A percentile compares a stretch with the other conserved stretches of the same genome.
phyloP scores from a whole-genome alignment of 2,329 filamentous ascomycete species.

The Penicillium sp. region DNA sequence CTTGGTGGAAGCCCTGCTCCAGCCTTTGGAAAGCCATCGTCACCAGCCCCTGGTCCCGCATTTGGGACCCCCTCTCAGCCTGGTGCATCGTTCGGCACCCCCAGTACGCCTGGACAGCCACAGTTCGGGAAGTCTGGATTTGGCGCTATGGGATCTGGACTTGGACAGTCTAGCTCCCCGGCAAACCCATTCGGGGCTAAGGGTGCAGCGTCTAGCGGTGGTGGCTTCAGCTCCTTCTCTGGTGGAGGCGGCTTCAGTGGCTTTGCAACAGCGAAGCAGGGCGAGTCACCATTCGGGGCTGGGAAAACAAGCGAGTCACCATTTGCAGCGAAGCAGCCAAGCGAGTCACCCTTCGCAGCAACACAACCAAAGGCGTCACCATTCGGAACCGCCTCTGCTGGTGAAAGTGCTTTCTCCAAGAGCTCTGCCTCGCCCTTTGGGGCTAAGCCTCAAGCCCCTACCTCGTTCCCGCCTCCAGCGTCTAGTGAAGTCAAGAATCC shows the following conservation, averaged over 20 bases:
- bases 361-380: not conserved
- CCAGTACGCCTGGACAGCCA: constrained; percentile 35
- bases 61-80: constrained; percentile 39
- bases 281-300: constrained; percentile 21
- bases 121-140: constrained; percentile 39
- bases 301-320: constrained; percentile 18
- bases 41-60: constrained; percentile 30
- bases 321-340: constrained; percentile 4
- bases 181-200: constrained; percentile 29
- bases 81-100: constrained; percentile 36
- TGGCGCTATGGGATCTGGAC: constrained; percentile 26
- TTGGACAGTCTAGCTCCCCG: constrained; percentile 35
- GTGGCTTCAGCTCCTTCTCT: constrained; percentile 32
- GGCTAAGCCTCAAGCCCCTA: constrained; percentile 21
- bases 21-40: constrained; percentile 32
- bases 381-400: constrained; percentile 9
- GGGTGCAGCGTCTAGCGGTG: constrained; percentile 21
- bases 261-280: constrained; percentile 27
- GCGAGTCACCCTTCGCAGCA: not conserved
- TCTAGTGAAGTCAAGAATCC: constrained; percentile 28
- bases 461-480: constrained; percentile 32
- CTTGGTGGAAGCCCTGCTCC: constrained; percentile 28
- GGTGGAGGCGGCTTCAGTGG: constrained; percentile 26
- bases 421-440: constrained; percentile 36
- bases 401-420: not conserved